phyloP scores from a whole-genome alignment of 768 basidiomycete species.

The Pleurotus eryngii region DNA sequence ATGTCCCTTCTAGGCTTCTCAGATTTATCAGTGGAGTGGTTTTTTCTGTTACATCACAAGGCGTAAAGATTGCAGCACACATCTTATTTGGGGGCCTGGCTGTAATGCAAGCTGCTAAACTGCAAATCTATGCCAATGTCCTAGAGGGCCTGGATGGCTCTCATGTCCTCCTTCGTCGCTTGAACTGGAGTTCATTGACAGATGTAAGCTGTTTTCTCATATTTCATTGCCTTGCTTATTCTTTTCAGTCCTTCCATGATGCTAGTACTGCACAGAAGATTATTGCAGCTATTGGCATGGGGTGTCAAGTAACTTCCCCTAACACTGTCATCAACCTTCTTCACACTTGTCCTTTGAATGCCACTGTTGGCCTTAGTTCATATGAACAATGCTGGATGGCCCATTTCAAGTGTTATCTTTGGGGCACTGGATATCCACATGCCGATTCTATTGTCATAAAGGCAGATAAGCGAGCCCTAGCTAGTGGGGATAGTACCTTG shows the following conservation, averaged over 20 bases:
- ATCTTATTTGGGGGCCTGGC: too few relatives aligned
- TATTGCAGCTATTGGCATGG: slow-evolving; percentile 2
- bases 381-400: background rate
- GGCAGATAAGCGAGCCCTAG: background rate
- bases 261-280: background rate
- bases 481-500: background rate
- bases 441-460: background rate
- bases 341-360: background rate
- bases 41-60: too few relatives aligned
- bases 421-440: background rate
- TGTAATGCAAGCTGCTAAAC: too few relatives aligned
- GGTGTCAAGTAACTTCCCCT: background rate
- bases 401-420: slow-evolving; percentile 2
- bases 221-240: background rate
- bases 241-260: background rate
- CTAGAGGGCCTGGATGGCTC: background rate
- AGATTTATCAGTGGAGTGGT: background rate
- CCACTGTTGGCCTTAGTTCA: background rate
- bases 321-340: background rate
- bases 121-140: background rate
- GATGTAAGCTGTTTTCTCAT: background rate
- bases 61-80: too few relatives aligned
- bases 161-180: background rate
- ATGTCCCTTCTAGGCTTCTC: background rate
- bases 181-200: background rate